Percentiles rank a stretch among this genome's conserved stretches.
Evolutionary conservation across 2,329 filamentous ascomycete species (phyloP).

Genomic region (Emericellopsis atlantica): DNA sequence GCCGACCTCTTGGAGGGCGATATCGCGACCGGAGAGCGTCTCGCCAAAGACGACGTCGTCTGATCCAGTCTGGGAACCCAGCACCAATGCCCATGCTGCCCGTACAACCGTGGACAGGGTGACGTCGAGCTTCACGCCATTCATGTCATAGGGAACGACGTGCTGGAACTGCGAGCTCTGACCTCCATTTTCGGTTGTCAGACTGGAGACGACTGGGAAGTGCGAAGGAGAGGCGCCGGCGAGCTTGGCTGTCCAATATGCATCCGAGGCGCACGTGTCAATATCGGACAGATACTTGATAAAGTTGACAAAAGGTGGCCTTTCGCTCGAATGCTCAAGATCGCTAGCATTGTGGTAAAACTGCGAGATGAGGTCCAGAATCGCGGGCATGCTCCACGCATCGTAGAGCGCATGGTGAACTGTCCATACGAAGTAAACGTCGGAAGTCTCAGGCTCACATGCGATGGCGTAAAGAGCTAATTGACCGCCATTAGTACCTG

Average conservation of each 20-base stretch:
- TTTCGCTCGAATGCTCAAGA: background rate
- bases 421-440: constrained; percentile 7
- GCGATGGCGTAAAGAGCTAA: constrained; percentile 9
- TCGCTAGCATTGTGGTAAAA: background rate
- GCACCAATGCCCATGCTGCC: constrained; percentile 1
- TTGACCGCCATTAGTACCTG: constrained; percentile 8
- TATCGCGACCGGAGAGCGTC: constrained; percentile 37
- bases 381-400: constrained; percentile 4
- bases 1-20: constrained; percentile 26
- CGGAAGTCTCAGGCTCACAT: background rate
- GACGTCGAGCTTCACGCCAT: constrained; percentile 10
- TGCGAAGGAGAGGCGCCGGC: background rate
- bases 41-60: constrained; percentile 10
- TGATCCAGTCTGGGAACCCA: background rate
- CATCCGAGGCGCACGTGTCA: background rate
- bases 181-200: background rate
- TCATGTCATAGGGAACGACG: background rate
- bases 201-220: background rate
- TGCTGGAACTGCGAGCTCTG: background rate
- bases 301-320: constrained; percentile 22
- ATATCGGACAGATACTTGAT: constrained; percentile 24
- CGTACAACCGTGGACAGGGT: constrained; percentile 8
- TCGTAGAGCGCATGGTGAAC: constrained; percentile 10
- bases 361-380: background rate
- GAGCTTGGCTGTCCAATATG: background rate